A percentile compares a stretch with the other conserved stretches of the same genome.
Conservation (phyloP, 768 basidiomycete species). For the Cantharellus cinnabarinus region DNA sequence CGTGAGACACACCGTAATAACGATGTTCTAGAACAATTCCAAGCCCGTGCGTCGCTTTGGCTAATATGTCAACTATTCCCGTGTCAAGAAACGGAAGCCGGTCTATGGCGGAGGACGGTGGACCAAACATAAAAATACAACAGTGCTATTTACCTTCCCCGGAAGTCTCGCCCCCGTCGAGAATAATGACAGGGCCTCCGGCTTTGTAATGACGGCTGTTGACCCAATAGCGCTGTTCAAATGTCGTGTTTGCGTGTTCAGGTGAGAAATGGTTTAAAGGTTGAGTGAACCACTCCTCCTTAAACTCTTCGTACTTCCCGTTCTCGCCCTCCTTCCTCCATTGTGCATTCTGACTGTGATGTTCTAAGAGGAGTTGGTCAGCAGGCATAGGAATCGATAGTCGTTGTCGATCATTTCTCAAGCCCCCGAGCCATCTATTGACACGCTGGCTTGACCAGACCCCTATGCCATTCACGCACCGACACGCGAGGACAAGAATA, state of each 20-base stretch:
- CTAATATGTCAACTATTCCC: slow-evolving; percentile 72
- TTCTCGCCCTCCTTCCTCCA: no score
- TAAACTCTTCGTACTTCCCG: neutral
- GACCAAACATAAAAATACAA: neutral
- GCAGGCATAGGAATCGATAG: no score
- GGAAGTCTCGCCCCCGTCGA: slow-evolving; percentile 87
- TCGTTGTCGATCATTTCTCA: no score
- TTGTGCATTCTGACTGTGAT: no score
- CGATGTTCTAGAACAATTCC: slow-evolving; percentile 85
- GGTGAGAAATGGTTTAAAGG: slow-evolving; percentile 65
- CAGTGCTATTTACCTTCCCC: slow-evolving; percentile 25
- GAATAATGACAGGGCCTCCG: slow-evolving; percentile 67
- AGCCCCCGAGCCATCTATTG: no score
- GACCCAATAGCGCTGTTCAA: slow-evolving; percentile 83
- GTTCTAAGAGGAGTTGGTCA: no score
- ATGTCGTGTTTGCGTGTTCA: slow-evolving; percentile 31
- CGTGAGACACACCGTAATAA: slow-evolving; percentile 42
- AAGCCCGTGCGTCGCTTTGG: slow-evolving; percentile 69
- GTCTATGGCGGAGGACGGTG: slow-evolving; percentile 1
- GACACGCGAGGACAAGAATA: no score
- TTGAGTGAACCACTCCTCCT: slow-evolving; percentile 46
- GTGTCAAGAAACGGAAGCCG: slow-evolving; percentile 39
- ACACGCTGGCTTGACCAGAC: no score
- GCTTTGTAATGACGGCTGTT: slow-evolving; percentile 58
- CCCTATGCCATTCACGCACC: no score